These are phyloP conservation scores for Cicer yamashitae DNA, from an alignment of 306 rosid genomes.

Conservation along the genomic window DNA sequence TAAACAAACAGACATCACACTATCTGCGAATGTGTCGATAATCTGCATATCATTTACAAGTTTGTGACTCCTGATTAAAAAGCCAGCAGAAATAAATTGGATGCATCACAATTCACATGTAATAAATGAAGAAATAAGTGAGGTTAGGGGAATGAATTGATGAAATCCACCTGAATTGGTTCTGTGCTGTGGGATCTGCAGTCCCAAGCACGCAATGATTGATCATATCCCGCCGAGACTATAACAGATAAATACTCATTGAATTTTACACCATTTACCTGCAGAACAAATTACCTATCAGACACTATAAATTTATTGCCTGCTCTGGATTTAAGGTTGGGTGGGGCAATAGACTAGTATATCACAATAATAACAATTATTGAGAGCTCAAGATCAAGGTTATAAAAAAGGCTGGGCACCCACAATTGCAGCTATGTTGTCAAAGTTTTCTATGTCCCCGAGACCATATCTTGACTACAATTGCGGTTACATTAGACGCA, in stretches of 20 bases:
- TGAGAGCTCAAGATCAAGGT: slow-evolving; percentile 31
- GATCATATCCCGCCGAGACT: slow-evolving; percentile 93
- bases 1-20: slow-evolving; percentile 89
- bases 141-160: not conserved
- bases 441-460: not conserved
- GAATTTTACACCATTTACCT: slow-evolving; percentile 90
- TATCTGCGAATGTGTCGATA: slow-evolving; percentile 78
- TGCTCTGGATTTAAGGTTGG: not conserved
- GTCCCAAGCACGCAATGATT: slow-evolving; percentile 94
- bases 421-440: not conserved
- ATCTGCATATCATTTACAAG: slow-evolving; percentile 64
- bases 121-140: not conserved
- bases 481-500: not conserved
- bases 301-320: not conserved
- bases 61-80: slow-evolving; percentile 33
- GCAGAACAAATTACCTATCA: slow-evolving; percentile 21
- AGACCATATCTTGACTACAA: not conserved
- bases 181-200: slow-evolving; percentile 91
- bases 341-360: not conserved
- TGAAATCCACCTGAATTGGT: slow-evolving; percentile 72
- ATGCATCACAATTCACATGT: not conserved
- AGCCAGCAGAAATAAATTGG: slow-evolving; percentile 38
- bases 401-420: not conserved
- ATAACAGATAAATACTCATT: slow-evolving; percentile 78
- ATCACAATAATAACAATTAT: slow-evolving; percentile 9